Evolutionary conservation across 805 yeast species (phyloP).

Genomic region (Suhomyces vadensis): DNA sequence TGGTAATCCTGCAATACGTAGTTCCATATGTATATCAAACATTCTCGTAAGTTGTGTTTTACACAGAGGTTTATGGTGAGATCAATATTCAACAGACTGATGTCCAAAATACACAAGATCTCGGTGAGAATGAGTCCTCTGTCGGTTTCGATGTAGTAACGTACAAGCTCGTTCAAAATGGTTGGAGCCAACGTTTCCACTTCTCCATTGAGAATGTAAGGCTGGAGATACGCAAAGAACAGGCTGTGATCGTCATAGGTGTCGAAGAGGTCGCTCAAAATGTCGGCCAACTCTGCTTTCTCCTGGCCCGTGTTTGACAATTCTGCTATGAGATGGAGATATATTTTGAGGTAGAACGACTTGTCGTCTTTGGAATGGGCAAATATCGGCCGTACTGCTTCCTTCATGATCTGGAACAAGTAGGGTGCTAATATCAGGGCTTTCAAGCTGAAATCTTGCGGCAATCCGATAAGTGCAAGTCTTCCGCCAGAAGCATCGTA

Average conservation of each 20-base stretch:
- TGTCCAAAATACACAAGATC: conserved; percentile 67
- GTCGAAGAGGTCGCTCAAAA: conserved; percentile 28
- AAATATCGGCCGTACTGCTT: conserved; percentile 49
- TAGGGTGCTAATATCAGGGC: conserved; percentile 52
- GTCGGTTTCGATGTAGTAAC: conserved; percentile 40
- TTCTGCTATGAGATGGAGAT: conserved; percentile 17
- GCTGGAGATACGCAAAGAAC: conserved; percentile 56
- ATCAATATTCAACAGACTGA: conserved; percentile 73
- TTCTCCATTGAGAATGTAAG: conserved; percentile 48
- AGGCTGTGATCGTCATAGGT: conserved; percentile 24
- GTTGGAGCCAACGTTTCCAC: conserved; percentile 59
- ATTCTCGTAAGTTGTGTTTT: conserved; percentile 56
- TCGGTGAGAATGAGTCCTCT: conserved; percentile 59
- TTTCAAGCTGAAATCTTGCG: conserved; percentile 44
- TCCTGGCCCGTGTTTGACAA: neutral
- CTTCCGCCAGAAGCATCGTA: conserved; percentile 44
- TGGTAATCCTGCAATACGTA: conserved; percentile 65
- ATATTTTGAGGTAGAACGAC: conserved; percentile 12
- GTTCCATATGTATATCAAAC: conserved; percentile 72
- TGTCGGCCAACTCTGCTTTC: conserved; percentile 9
- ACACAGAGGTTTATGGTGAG: conserved; percentile 64
- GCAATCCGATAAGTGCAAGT: conserved; percentile 57
- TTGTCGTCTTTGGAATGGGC: conserved; percentile 13
- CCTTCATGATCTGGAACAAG: conserved; percentile 56
- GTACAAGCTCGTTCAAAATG: conserved; percentile 62